Evolutionary conservation across 345 rosid species (phyloP), one percentile per base, ranked within the genome.

Genomic region (Murraya koenigii): DNA sequence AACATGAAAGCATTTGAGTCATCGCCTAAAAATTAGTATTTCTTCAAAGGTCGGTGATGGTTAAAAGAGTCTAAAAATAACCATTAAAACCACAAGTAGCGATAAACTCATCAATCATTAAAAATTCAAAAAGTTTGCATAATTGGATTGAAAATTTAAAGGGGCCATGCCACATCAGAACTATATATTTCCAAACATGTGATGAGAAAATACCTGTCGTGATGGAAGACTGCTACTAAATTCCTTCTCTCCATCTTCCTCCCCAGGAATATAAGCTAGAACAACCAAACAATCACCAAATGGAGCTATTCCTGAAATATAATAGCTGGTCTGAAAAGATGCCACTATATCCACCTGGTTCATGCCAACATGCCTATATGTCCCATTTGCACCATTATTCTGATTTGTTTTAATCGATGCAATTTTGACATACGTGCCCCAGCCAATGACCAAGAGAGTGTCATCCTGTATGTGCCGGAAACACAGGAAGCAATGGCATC

Each of bases 301-400:
- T 52, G 99, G 99, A 86, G 99, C 97, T 89, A 97, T 90, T 88
- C 99, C 99, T 62, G 99, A 97, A 87, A 97, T 90, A 84, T 86
- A 90, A 85, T 94, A 97, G 94, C 95, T 94, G 74, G 99, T 94
- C 80, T 97, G 98, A 79, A 97, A 94, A 66, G 98, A 92, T 74
- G 97, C 98, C 84, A 97, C 98, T 76, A 94, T 90, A 85, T 97
- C 98, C 84, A 94, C 99, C 85, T 90, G 89, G 79, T 89, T 94
- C 86, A 85, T 66, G 78, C 91, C 88, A 80, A 84, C 80, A 23
- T 74, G 86, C 82, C 71, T 83, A 81, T 86, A 91, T 20, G 92
- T 84, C 85, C 97, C 97, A 87, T 91, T 90, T 80, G 86, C 78
- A 74, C 86, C 89, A 67, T 82, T 85, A 58, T 80, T 75, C 78